phyloP scores from a whole-genome alignment of 2,329 filamentous ascomycete genomes.

The Tolypocladium ophioglossoides region DNA sequence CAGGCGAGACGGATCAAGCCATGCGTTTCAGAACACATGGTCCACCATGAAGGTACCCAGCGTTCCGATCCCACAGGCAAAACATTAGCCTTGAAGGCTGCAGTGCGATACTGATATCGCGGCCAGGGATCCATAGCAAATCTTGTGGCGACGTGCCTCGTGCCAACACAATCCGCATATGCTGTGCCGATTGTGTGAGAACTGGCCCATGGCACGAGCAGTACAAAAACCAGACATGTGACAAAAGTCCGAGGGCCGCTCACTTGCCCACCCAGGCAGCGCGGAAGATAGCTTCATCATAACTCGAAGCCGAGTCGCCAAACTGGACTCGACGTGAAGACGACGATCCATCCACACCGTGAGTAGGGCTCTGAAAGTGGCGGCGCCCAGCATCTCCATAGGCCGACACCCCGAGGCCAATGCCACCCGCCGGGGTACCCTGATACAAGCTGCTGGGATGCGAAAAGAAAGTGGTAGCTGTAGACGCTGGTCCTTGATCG shows the following conservation, averaged over 20 bases:
- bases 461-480: slow-evolving; percentile 29
- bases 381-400: background rate
- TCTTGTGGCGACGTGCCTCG: background rate
- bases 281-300: slow-evolving; percentile 24
- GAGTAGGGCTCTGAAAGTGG: slow-evolving; percentile 7
- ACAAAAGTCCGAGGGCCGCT: background rate
- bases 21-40: background rate
- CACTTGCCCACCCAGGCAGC: slow-evolving; percentile 17
- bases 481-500: slow-evolving; percentile 12
- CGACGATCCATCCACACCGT: slow-evolving; percentile 4
- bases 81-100: background rate
- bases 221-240: no score
- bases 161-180: background rate
- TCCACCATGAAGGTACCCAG: background rate
- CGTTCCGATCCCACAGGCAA: background rate
- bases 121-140: background rate
- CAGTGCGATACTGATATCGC: background rate
- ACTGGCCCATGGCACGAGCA: background rate
- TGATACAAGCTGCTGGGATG: slow-evolving; percentile 40
- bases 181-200: background rate
- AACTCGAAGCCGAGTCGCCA: slow-evolving; percentile 22
- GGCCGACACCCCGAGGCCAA: slow-evolving; percentile 3
- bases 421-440: slow-evolving; percentile 28
- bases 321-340: slow-evolving; percentile 17
- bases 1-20: background rate